Percentiles rank a stretch among this genome's conserved stretches.
Evolutionary conservation across 2,329 filamentous ascomycete genomes (phyloP).

Genomic region (Diaporthe caulivora): DNA sequence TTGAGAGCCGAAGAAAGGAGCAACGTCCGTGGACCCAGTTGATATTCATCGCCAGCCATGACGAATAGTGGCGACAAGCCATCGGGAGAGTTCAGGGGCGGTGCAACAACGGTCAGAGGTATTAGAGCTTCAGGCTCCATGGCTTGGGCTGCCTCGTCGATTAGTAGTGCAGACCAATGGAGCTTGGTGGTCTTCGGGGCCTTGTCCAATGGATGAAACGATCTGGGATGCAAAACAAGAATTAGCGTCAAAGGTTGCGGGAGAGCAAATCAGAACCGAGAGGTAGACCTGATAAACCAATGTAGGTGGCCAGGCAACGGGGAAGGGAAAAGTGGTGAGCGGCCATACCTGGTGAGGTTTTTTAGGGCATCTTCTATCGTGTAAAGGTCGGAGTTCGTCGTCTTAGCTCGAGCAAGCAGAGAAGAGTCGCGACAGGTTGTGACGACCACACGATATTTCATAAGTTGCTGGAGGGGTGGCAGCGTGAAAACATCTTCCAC

Average conservation of each 20-base stretch:
- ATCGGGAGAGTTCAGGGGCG: conserved; percentile 31
- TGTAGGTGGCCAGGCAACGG: background rate
- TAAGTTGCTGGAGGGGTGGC: conserved; percentile 40
- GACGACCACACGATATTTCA: conserved; percentile 43
- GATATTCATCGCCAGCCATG: conserved; percentile 45
- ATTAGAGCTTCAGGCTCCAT: conserved; percentile 43
- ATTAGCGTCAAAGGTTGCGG: background rate
- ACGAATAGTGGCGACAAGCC: conserved; percentile 41
- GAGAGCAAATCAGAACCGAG: background rate
- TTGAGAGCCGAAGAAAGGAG: conserved; percentile 38
- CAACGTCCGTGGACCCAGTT: conserved; percentile 43
- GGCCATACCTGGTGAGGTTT: conserved; percentile 19
- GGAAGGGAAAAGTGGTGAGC: too few relatives aligned
- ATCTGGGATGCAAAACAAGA: background rate
- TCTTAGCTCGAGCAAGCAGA: conserved; percentile 41
- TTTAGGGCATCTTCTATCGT: conserved; percentile 37
- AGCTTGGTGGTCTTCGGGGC: conserved; percentile 33
- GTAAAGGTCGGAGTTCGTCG: conserved; percentile 44
- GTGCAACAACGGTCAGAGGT: conserved; percentile 42
- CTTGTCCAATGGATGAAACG: conserved; percentile 37
- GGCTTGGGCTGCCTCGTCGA: conserved; percentile 46
- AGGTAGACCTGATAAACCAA: background rate
- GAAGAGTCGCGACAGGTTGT: conserved; percentile 44
- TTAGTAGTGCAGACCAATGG: conserved; percentile 44
- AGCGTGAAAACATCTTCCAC: conserved; percentile 38